phyloP scores from a whole-genome alignment of 768 basidiomycete genomes.

The Podaxis sp. region DNA sequence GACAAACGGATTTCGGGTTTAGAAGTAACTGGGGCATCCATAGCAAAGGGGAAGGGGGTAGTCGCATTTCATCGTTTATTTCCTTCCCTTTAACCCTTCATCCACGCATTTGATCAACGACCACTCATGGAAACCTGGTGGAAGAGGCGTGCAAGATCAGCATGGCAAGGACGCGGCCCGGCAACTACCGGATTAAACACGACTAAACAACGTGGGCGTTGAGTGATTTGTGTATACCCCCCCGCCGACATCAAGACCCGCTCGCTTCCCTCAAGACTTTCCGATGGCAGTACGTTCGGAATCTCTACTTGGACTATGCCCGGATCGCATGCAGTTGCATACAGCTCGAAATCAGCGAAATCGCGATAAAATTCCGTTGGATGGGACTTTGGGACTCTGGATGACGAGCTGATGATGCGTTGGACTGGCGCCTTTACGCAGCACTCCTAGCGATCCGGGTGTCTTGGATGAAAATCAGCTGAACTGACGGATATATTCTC shows the following conservation, averaged over 20 bases:
- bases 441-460: background rate
- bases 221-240: background rate
- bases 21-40: background rate
- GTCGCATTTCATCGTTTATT: background rate
- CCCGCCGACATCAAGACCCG: constrained; percentile 12
- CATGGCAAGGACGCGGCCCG: background rate
- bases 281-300: constrained; percentile 13
- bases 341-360: constrained; percentile 5
- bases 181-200: constrained; percentile 7
- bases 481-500: background rate
- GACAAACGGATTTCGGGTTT: background rate
- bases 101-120: background rate
- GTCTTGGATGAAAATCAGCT: background rate
- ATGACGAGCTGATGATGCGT: constrained; percentile 1
- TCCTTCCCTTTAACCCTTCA: background rate
- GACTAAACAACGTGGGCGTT: background rate
- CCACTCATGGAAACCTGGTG: background rate
- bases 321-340: background rate
- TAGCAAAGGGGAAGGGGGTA: background rate
- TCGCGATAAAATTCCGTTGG: constrained; percentile 10
- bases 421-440: background rate
- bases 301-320: background rate
- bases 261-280: constrained; percentile 12
- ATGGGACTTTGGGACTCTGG: constrained; percentile 5
- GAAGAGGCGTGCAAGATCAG: background rate